Evolutionary conservation across 1,284 basidiomycete species (phyloP), one percentile per base, ranked within the genome.

Genomic region (Apiotrichum brassicae): DNA sequence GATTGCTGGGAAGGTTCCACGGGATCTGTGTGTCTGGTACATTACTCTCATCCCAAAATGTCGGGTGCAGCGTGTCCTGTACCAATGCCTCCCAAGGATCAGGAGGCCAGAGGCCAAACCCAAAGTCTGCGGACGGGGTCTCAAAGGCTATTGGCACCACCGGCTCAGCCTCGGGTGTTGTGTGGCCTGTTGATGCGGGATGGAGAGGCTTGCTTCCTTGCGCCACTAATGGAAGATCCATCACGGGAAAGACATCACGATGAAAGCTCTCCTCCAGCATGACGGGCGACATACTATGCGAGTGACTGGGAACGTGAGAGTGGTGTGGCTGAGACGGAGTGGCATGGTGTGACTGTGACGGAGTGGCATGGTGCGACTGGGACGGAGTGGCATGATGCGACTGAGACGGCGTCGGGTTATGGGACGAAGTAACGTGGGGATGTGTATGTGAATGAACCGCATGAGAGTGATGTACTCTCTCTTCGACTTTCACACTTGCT

Each of bases 31-130:
- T 33, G 18, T 49, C 35, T 4, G 42, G 24, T 1, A 34, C 35
- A 18, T 25, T 38, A 28, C 30, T 42, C 30, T 55, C 49, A 40
- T 46, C 49, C 48, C 48, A 50, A 18, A 51, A 40, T 19, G 43
- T 22, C 16, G 47, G 51, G 6, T 42, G 45, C 11, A 60, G 28
- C 2, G 51, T 35, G 25, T 60, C 57, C n/a, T 52, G 47, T 36
- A 60, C 25, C 18, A 56, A 38, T 16, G 39, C 48, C 26, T 60
- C 60, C 60, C 58, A 60, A 3, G 58, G 48, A 16, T 56, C 56
- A 12, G 53, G 49, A 3, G 46, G 58, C 46, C 54, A 56, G 3
- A 51, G 42, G 24, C 49, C 51, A 30, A 45, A 53, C 7, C 54
- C 54, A 22, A 52, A 51, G 25, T 53, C 54, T 12, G 48, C 38